phyloP scores from a whole-genome alignment of 768 basidiomycete genomes.

The Tremella mesenterica region DNA sequence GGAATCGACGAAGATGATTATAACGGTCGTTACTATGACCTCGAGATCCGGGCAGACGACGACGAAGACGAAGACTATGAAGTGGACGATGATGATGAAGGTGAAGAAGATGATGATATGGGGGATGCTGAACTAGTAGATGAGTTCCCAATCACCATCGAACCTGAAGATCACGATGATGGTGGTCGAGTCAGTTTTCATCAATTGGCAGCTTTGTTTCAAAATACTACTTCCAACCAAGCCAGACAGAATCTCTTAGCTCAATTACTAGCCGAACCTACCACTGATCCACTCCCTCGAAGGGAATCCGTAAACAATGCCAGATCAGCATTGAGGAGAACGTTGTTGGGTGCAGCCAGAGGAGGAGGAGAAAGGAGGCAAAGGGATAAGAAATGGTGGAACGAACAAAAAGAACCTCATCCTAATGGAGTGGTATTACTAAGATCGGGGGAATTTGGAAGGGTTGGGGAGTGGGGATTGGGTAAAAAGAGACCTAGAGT shows the following conservation, averaged over 20 bases:
- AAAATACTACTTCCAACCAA: slow-evolving; percentile 4
- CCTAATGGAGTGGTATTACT: slow-evolving; percentile 23
- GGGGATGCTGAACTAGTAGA: slow-evolving; percentile 13
- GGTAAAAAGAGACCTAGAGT: neutral
- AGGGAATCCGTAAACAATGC: too few species aligned
- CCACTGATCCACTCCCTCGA: too few species aligned
- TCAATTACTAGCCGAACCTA: slow-evolving; percentile 11
- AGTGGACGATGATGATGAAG: slow-evolving; percentile 9
- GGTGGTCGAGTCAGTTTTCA: slow-evolving; percentile 10
- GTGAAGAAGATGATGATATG: slow-evolving; percentile 8
- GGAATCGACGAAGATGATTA: slow-evolving; percentile 19
- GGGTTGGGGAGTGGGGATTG: slow-evolving; percentile 27
- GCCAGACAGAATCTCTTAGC: slow-evolving; percentile 19
- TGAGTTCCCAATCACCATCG: slow-evolving; percentile 3
- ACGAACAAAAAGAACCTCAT: slow-evolving; percentile 24
- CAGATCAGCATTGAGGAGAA: neutral
- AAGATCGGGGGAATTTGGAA: slow-evolving; percentile 36
- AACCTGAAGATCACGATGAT: slow-evolving; percentile 7
- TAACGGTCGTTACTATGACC: slow-evolving; percentile 13
- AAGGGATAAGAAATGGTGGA: slow-evolving; percentile 27
- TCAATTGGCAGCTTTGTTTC: slow-evolving; percentile 18
- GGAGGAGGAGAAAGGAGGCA: slow-evolving; percentile 5
- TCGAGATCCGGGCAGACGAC: slow-evolving; percentile 15
- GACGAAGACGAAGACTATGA: slow-evolving; percentile 5
- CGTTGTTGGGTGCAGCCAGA: neutral